Base-by-base conservation (phyloP, 2,329 filamentous ascomycete species). In the Botryotinia calthae region DNA sequence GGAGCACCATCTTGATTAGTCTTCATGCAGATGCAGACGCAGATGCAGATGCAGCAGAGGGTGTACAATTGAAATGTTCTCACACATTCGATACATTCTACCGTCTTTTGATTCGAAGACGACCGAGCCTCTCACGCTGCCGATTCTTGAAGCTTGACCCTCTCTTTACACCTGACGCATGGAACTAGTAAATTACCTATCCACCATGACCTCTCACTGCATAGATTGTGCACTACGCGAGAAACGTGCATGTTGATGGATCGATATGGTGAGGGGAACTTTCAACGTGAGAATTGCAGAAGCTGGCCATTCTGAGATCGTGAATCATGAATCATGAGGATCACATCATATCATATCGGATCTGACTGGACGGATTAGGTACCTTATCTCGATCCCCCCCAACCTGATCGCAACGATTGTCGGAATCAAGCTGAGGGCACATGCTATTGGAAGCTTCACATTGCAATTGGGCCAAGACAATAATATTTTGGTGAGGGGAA, bases 161-260 rank as follows among this genome's bases (percentile, higher is more conserved):
- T 66, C 63, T 66, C 63, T n/a, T n/a, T 16, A 37, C 46, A 14
- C 64, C 64, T 28, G 64, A 40, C 44, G 63, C 63, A 66, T 66
- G 63, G 31, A 66, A 42, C 34, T 40, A 54, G 51, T 54, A 37
- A 54, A n/a, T 66, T n/a, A 12, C 37, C 37, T 54, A 54, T 54
- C 64, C 64, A 66, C 64, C 46, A 66, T 66, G 46, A 51, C 46
- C 22, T 54, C 34, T 54, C 46, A 54, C 46, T 66, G 64, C 64
- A 66, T 66, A 34, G 14, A 31, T 54, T 40, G 34, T 66, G 46
- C 34, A 28, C 64, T 40, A 54, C 16, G 46, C 46, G 64, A 54
- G 22, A 34, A 48, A 66, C 46, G 46, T 66, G 64, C 64, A 66
- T 66, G 28, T 54, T 14, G 46, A 54, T 40, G 37, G 31, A 40